Evolutionary conservation across 192 early-diverging fungal species (phyloP), one percentile per base, ranked within the genome.

Genomic region (Podila epicladia): DNA sequence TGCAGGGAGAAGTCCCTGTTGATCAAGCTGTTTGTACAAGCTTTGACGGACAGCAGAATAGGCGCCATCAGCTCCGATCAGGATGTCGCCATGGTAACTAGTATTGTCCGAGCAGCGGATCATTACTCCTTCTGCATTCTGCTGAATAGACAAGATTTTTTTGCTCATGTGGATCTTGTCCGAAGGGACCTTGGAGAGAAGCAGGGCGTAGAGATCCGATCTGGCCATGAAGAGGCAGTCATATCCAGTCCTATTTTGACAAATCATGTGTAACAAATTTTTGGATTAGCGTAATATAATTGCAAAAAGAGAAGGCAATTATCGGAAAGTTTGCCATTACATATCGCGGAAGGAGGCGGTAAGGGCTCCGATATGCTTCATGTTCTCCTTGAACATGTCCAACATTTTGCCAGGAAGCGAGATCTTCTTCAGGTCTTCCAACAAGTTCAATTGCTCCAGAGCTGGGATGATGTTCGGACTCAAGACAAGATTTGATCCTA

Each of bases 1-100:
- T 24, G 53, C 35, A 41, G 66, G 66, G 2, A 68, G 53, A 17
- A 2, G 19, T 37, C 57, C 66, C 6, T 38, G 35, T 13, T 6
- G 11, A 20, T 59, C 38, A n/a, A 68, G 51, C 12, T 35, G 33
- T 11, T 45, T n/a, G 24, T 58, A 68, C 32, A 68, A 9, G 12
- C 17, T 24, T 19, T 59, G 55, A 15, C 66, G 57, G 3, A 68
- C 66, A 12, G 19, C 57, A 45, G 50, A 55, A 45, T 68, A 51
- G n/a, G 66, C 57, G 13, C 66, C 66, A 20, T 68, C 66, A 19
- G 66, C 66, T 4, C 66, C 66, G 22, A 68, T 32, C 11, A 68
- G 55, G 66, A 68, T 68, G 33, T 68, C 55, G 11, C 66, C 66
- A 12, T 37, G 20, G 29, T 68, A 38, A 2, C 29, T 5, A 19